Evolutionary conservation across 768 basidiomycete species (phyloP).

Genomic region (Artomyces pyxidatus): DNA sequence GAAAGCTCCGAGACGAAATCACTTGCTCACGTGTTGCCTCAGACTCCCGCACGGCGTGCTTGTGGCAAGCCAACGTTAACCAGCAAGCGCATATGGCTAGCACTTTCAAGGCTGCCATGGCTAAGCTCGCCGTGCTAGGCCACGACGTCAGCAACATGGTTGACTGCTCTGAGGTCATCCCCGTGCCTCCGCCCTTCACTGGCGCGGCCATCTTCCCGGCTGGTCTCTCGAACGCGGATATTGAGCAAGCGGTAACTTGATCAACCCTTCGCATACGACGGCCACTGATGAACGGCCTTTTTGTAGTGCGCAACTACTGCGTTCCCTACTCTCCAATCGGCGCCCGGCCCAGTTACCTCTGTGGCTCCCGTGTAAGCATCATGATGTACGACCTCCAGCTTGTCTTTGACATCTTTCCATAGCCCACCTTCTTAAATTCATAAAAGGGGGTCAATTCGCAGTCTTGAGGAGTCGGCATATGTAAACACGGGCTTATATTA

Average conservation of each 20-base stretch:
- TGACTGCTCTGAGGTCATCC: conserved; percentile 40
- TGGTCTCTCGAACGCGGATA: conserved; percentile 18
- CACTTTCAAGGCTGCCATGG: conserved; percentile 35
- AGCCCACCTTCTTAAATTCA: conserved; percentile 11
- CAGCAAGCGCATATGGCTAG: conserved; percentile 15
- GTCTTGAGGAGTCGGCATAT: no score
- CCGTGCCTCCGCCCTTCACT: conserved; percentile 23
- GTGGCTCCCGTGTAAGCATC: background rate
- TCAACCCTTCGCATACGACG: no score
- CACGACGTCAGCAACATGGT: conserved; percentile 29
- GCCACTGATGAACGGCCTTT: conserved; percentile 11
- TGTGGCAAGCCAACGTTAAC: conserved; percentile 36
- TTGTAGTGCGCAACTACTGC: background rate
- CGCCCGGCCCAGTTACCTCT: background rate
- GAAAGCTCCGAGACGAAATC: background rate
- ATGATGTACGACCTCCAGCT: conserved; percentile 1
- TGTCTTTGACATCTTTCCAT: background rate
- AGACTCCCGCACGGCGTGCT: conserved; percentile 38
- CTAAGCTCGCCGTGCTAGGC: conserved; percentile 35
- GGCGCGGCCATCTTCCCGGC: conserved; percentile 27
- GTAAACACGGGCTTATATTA: no score
- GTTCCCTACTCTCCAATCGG: background rate
- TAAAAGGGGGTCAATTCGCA: no score
- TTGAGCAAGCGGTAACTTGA: conserved; percentile 17
- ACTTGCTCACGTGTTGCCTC: conserved; percentile 4